phyloP scores from a whole-genome alignment of 2,329 filamentous ascomycete species.

The Alternaria brassicicola region DNA sequence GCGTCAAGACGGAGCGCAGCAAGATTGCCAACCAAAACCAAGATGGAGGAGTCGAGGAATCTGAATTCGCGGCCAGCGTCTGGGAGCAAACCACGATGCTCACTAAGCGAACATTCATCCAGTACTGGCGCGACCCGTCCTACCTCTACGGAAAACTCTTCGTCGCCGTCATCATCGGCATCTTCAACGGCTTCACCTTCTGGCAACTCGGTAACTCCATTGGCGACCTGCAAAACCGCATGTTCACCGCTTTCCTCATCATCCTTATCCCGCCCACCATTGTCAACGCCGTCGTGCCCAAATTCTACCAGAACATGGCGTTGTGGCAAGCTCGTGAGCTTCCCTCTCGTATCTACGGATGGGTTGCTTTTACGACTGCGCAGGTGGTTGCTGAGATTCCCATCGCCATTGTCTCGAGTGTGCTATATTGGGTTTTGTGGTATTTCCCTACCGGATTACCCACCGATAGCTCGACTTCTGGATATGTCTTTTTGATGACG shows the following conservation, averaged over 20 bases:
- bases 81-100: constrained; percentile 68
- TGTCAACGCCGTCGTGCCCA: constrained; percentile 76
- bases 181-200: constrained; percentile 83
- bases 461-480: constrained; percentile 66
- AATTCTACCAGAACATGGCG: constrained; percentile 74
- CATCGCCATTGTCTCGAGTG: constrained; percentile 65
- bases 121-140: constrained; percentile 77
- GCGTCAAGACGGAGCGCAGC: constrained; percentile 64
- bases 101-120: constrained; percentile 71
- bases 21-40: constrained; percentile 42
- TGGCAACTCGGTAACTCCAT: constrained; percentile 70
- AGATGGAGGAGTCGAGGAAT: constrained; percentile 33
- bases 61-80: constrained; percentile 71
- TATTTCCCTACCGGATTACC: constrained; percentile 78
- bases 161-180: constrained; percentile 70
- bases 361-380: constrained; percentile 70
- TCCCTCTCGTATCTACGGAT: constrained; percentile 76
- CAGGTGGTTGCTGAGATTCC: constrained; percentile 77
- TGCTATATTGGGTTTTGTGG: constrained; percentile 77
- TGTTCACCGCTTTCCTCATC: constrained; percentile 73
- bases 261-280: constrained; percentile 68
- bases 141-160: constrained; percentile 82
- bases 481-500: constrained; percentile 80
- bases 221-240: constrained; percentile 74
- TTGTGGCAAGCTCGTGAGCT: constrained; percentile 77